phyloP scores from a whole-genome alignment of 495 filamentous ascomycete species.

The Xylaria sp. region DNA sequence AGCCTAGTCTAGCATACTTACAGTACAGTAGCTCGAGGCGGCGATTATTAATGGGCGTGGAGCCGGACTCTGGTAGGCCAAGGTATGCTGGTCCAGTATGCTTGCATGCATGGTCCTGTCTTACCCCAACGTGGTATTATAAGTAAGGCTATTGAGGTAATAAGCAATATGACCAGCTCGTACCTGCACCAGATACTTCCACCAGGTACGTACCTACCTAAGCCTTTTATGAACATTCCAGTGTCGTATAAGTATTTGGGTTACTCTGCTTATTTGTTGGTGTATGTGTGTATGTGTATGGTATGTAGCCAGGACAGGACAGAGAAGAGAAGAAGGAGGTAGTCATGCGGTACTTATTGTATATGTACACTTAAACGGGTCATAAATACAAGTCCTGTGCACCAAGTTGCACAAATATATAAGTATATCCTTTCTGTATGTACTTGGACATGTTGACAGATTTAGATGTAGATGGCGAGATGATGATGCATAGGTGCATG shows the following conservation, averaged over 20 bases:
- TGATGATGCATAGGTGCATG: slow-evolving; percentile 15
- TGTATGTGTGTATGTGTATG: not conserved
- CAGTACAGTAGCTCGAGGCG: slow-evolving; percentile 1
- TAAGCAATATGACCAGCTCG: slow-evolving; percentile 22
- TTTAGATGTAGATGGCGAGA: slow-evolving; percentile 16
- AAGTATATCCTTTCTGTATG: not conserved
- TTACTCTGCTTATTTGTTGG: not conserved
- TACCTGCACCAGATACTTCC: slow-evolving; percentile 5
- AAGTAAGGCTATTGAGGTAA: slow-evolving; percentile 20
- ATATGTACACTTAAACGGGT: not conserved
- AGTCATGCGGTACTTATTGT: slow-evolving; percentile 3
- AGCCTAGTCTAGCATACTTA: too few species aligned
- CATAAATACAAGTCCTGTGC: not conserved
- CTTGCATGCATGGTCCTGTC: slow-evolving; percentile 6
- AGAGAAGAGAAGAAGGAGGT: slow-evolving; percentile 4
- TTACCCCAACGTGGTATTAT: slow-evolving; percentile 25
- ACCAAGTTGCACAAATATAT: not conserved
- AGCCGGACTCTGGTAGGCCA: not conserved
- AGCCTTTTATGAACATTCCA: not conserved
- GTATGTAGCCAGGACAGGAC: not conserved
- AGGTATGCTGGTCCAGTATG: too few species aligned
- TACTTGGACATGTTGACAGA: slow-evolving; percentile 3
- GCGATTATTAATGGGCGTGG: slow-evolving; percentile 5
- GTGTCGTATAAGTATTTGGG: too few species aligned
- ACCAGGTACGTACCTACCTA: too few species aligned